Evolutionary conservation across 129 eudicot species (phyloP).

Genomic region (Kitagawia praeruptora): DNA sequence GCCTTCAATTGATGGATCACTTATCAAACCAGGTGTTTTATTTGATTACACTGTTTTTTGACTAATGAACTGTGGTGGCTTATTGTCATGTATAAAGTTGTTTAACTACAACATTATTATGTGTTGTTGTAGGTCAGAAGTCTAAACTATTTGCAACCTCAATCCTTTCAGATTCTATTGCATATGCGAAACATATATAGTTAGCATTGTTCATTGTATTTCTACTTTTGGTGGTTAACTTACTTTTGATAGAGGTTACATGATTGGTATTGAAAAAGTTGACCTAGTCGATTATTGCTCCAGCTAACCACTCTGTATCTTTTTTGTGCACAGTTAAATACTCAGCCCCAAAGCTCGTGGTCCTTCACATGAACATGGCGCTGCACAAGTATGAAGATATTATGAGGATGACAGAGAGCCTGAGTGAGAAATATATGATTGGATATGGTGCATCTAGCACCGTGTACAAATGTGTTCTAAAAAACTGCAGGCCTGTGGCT

Average conservation of each 20-base stretch:
- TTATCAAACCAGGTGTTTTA: conserved; percentile 59
- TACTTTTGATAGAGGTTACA: not conserved
- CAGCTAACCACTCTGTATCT: not conserved
- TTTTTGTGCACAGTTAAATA: conserved; percentile 39
- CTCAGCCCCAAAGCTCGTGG: conserved; percentile 87
- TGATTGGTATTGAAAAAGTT: not conserved
- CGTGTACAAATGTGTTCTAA: conserved; percentile 89
- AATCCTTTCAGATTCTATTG: too few species aligned
- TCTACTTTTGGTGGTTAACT: too few species aligned
- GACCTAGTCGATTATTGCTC: not conserved
- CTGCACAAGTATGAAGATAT: conserved; percentile 94
- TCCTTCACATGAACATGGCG: conserved; percentile 97
- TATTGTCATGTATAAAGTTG: too few species aligned
- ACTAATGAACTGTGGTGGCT: too few species aligned
- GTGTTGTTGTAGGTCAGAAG: too few species aligned
- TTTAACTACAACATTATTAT: too few species aligned
- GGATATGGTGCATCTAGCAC: conserved; percentile 98
- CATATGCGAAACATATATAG: too few species aligned
- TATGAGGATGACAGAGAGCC: conserved; percentile 93
- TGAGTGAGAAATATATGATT: conserved; percentile 78
- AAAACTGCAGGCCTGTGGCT: conserved; percentile 90
- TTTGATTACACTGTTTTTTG: not conserved
- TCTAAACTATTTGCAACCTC: too few species aligned
- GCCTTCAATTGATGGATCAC: conserved; percentile 48
- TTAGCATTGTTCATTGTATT: too few species aligned